phyloP scores from a whole-genome alignment of 768 basidiomycete species.

The Suillus subaureus region DNA sequence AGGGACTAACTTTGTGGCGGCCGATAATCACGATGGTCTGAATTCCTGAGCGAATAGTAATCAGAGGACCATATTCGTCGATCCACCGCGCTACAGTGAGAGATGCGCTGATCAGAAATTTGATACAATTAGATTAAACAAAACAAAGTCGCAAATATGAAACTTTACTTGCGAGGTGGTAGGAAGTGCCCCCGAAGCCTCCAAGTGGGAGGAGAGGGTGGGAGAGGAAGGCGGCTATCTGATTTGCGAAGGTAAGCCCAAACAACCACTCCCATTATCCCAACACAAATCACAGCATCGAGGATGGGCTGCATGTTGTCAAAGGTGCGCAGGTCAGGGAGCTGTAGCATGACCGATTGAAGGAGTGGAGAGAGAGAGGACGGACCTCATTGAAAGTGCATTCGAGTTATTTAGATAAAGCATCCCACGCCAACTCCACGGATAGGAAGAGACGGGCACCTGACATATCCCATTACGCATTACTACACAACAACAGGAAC shows the following conservation, averaged over 20 bases:
- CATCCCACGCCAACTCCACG: not conserved
- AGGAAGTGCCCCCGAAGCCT: not conserved
- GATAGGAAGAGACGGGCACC: not conserved
- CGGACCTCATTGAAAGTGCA: not conserved
- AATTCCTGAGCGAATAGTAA: not conserved
- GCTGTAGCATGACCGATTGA: not conserved
- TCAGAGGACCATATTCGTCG: not conserved
- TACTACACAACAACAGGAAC: not conserved
- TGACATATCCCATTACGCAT: no score
- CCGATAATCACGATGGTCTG: not conserved
- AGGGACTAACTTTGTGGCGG: not conserved
- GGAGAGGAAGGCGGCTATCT: not conserved
- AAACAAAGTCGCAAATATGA: not conserved
- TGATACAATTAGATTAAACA: not conserved
- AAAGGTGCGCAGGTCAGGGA: not conserved
- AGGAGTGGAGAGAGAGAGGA: not conserved
- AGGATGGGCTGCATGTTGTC: not conserved
- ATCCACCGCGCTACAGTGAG: not conserved
- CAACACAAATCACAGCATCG: not conserved
- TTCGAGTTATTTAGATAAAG: not conserved
- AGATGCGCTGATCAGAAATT: not conserved
- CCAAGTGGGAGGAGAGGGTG: not conserved
- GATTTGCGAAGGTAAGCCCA: not conserved
- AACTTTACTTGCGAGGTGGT: not conserved
- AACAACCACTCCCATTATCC: not conserved